These are phyloP conservation scores for Scedosporium minutisporum DNA, from an alignment of 2,329 filamentous ascomycete genomes.

Conservation along the genomic window DNA sequence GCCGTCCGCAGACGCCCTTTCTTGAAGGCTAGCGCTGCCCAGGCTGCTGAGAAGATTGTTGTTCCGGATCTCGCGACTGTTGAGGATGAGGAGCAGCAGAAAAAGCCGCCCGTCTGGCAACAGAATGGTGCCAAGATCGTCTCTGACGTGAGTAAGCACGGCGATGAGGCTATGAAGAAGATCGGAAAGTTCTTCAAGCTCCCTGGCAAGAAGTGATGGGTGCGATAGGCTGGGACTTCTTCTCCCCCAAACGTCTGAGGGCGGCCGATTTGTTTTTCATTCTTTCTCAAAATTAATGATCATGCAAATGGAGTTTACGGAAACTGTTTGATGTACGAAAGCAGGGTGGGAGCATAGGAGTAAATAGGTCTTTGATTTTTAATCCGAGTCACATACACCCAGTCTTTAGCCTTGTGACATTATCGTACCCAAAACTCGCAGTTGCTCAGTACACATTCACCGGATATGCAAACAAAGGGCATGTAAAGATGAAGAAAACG, in stretches of 20 bases:
- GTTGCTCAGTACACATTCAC: too few species aligned
- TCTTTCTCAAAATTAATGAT: background rate
- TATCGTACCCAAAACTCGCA: background rate
- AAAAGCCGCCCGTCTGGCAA: constrained; percentile 15
- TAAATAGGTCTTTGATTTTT: background rate
- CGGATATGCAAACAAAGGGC: constrained; percentile 19
- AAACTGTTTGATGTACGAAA: background rate
- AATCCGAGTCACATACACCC: background rate
- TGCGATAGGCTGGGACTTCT: background rate
- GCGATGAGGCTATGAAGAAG: constrained; percentile 32
- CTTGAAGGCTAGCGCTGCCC: constrained; percentile 47
- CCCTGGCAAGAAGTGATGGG: constrained; percentile 55
- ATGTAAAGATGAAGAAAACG: constrained; percentile 20
- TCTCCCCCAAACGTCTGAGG: background rate
- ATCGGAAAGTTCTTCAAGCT: constrained; percentile 65
- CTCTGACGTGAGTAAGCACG: constrained; percentile 16
- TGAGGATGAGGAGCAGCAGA: constrained; percentile 28
- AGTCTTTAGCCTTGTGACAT: too few species aligned
- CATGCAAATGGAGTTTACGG: background rate
- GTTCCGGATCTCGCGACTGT: constrained; percentile 45
- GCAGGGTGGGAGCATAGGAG: background rate
- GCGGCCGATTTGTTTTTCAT: background rate
- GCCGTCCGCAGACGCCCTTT: constrained; percentile 46
- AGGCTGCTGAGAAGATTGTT: constrained; percentile 56
- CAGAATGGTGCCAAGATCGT: constrained; percentile 9